Percentiles rank a stretch among this genome's conserved stretches.
Evolutionary conservation across 2,329 filamentous ascomycete species (phyloP).

Genomic region (Phyllosticta paracitricarpa): DNA sequence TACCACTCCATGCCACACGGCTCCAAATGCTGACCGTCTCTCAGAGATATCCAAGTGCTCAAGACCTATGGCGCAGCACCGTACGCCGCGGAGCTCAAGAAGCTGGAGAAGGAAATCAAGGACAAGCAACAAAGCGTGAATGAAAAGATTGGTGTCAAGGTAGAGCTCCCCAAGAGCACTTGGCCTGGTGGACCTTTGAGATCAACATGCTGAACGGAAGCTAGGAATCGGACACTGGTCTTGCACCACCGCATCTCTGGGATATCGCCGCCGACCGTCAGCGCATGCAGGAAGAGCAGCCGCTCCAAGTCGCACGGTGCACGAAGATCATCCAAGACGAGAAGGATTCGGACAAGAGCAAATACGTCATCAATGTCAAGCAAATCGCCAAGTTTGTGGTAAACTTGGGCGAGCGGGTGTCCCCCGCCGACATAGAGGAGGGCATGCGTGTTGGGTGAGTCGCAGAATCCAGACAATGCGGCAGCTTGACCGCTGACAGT

Average conservation of each 20-base stretch:
- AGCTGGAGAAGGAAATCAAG: constrained; percentile 98
- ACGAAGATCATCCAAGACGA: constrained; percentile 99
- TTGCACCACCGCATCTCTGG: constrained; percentile 97
- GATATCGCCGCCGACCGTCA: constrained; percentile 95
- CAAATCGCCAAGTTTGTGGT: constrained; percentile 99
- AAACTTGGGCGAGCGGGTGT: constrained; percentile 91
- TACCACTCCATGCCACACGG: constrained; percentile 13
- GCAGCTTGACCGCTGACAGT: not conserved
- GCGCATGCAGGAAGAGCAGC: constrained; percentile 97
- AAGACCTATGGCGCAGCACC: constrained; percentile 98
- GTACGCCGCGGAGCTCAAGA: constrained; percentile 87
- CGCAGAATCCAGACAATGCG: not conserved
- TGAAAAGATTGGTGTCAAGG: constrained; percentile 91
- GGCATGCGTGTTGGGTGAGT: constrained; percentile 87
- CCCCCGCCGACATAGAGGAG: constrained; percentile 97
- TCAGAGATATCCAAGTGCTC: constrained; percentile 94
- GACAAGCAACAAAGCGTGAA: constrained; percentile 97
- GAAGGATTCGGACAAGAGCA: constrained; percentile 93
- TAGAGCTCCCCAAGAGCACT: constrained; percentile 23
- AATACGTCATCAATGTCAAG: constrained; percentile 99
- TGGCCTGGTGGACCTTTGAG: not conserved
- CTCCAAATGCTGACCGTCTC: constrained; percentile 22
- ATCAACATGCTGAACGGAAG: not conserved
- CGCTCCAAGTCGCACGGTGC: constrained; percentile 91
- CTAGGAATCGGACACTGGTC: constrained; percentile 94